These are phyloP conservation scores for Syncephalastrum racemosum DNA, from an alignment of 371 early-diverging fungal genomes.

Conservation along the genomic window DNA sequence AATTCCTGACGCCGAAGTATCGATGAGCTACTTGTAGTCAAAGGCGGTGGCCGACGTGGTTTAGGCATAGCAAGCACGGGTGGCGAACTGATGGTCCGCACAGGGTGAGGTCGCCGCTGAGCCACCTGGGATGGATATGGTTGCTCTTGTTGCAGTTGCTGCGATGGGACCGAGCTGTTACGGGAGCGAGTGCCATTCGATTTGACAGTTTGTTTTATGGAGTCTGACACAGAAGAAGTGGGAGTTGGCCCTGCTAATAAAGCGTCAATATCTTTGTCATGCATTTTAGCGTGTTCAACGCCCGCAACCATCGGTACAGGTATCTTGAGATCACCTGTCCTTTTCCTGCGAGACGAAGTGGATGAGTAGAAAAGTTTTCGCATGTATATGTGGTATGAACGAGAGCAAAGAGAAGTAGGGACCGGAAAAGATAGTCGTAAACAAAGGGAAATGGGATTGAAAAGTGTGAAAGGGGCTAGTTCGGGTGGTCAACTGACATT, in stretches of 20 bases:
- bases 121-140: slow-evolving; percentile 2
- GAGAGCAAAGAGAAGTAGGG: no score
- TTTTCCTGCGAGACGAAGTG: slow-evolving; percentile 1
- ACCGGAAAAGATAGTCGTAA: no score
- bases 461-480: no score
- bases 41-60: slow-evolving; percentile 13
- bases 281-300: slow-evolving; percentile 11
- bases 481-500: no score
- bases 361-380: no score
- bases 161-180: no score
- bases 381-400: no score
- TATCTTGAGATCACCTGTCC: slow-evolving; percentile 14
- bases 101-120: slow-evolving; percentile 4
- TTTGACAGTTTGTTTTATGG: neutral
- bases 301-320: slow-evolving; percentile 17
- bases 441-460: no score
- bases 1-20: slow-evolving; percentile 9
- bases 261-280: slow-evolving; percentile 7
- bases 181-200: no score
- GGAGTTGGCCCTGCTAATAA: slow-evolving; percentile 8
- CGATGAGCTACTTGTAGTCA: neutral
- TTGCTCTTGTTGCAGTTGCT: slow-evolving; percentile 6
- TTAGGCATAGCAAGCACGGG: slow-evolving; percentile 17
- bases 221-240: neutral
- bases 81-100: slow-evolving; percentile 18